A percentile compares a stretch with the other conserved stretches of the same genome.
phyloP scores from a whole-genome alignment of 2,329 filamentous ascomycete species.

The Arthrobotrys sinensis region DNA sequence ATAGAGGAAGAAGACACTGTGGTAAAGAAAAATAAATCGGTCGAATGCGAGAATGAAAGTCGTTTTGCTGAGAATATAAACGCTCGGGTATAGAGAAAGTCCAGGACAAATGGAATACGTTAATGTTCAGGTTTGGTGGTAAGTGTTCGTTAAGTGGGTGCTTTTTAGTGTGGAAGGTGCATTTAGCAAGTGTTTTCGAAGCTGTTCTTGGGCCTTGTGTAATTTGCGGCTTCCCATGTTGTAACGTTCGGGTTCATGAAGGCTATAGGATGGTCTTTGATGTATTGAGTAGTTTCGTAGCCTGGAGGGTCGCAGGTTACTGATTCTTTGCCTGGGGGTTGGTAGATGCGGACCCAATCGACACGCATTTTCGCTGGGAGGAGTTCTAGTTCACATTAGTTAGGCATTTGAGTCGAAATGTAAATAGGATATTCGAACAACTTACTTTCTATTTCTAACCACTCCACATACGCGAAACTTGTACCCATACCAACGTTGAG shows the following conservation, averaged over 20 bases:
- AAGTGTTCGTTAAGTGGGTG: background rate
- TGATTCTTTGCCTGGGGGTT: slow-evolving; percentile 69
- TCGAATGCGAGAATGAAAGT: slow-evolving; percentile 12
- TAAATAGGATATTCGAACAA: slow-evolving; percentile 6
- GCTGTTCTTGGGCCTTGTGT: slow-evolving; percentile 53
- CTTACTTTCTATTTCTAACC: slow-evolving; percentile 61
- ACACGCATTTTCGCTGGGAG: slow-evolving; percentile 72
- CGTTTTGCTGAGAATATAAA: slow-evolving; percentile 4
- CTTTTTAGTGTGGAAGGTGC: no score
- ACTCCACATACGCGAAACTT: slow-evolving; percentile 71
- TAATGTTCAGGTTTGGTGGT: background rate
- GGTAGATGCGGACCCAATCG: slow-evolving; percentile 73
- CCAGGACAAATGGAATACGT: slow-evolving; percentile 35
- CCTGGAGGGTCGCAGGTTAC: slow-evolving; percentile 73
- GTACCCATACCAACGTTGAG: slow-evolving; percentile 72
- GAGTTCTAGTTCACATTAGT: slow-evolving; percentile 49
- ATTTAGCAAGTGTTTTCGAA: slow-evolving; percentile 59
- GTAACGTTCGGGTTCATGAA: slow-evolving; percentile 72
- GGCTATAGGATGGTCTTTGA: slow-evolving; percentile 69
- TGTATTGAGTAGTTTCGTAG: slow-evolving; percentile 72
- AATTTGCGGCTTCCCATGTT: slow-evolving; percentile 63
- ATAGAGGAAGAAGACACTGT: background rate
- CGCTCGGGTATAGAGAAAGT: slow-evolving; percentile 32
- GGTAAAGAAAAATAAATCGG: slow-evolving; percentile 9
- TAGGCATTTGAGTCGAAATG: slow-evolving; percentile 4